Base-by-base conservation (phyloP, 768 basidiomycete genomes). In the Leccinum incarnatum region DNA sequence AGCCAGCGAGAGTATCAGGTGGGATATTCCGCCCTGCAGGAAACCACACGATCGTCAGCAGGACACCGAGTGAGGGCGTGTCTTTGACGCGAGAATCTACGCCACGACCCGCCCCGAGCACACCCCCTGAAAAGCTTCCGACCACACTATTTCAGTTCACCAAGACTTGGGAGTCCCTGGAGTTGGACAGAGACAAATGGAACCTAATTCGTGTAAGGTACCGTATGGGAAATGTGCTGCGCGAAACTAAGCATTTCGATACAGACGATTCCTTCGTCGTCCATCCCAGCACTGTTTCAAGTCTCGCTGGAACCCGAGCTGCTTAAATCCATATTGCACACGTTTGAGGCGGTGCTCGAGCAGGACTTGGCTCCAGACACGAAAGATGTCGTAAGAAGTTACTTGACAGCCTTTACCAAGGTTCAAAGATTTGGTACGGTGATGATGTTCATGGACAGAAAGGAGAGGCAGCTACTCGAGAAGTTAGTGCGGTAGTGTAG, bases 21-120 rank as follows among this genome's bases (percentile, higher is more conserved):
- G 90, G 89, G 0, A 87, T 93, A 53, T 89, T 93, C 74, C 81
- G 84, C 27, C 73, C 78, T 3, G 79, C 83, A 12, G 91, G 90
- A 1, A 75, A 81, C 17, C 82, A 79, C 47, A 86, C 81, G 2
- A 70, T 91, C 10, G 81, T 91, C 60, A 66, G 77, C 15, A 74
- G 71, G 19, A 64, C 75, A 53, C 67, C 68, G 32, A 60, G 8
- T 8, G 63, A 58, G 37, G 49, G 53, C 10, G n/a, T 45, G 8
- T 34, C 59, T 30, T 58, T 64, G 3, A 23, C 53, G 17, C 62
- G 25, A 48, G 51, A 59, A 42, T 29, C 53, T 17, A 49, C 27
- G 1, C 5, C 56, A 56, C 59, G 37, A 36, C 37, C 58, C 29
- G 17, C 34, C 21, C 12, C 58, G 40, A 58, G 23, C 27, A 51